These are phyloP conservation scores for Lasiodiplodia gonubiensis DNA, from an alignment of 2,329 filamentous ascomycete genomes.

Conservation along the genomic window DNA sequence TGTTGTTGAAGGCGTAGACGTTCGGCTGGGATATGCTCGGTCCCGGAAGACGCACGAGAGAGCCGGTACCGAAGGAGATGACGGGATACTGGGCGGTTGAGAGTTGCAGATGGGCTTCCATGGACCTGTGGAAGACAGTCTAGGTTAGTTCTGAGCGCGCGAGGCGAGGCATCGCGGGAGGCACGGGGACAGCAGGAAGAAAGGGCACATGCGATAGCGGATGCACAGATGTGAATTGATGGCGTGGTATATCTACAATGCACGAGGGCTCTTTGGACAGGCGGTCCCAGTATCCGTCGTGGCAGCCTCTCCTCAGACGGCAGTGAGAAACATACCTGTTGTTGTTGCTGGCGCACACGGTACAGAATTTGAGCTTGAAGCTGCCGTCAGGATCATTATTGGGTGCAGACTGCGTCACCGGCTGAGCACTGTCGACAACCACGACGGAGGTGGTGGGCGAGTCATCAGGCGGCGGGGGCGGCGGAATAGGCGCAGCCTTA, in stretches of 20 bases:
- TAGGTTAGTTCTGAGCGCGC: conserved; percentile 32
- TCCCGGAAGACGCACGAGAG: conserved; percentile 88
- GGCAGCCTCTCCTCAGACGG: neutral
- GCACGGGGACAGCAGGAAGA: conserved; percentile 2
- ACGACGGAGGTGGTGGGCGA: conserved; percentile 40
- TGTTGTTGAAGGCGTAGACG: conserved; percentile 97
- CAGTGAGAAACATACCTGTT: conserved; percentile 70
- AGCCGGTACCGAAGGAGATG: conserved; percentile 96
- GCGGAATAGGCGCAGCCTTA: conserved; percentile 51
- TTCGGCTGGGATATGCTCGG: conserved; percentile 92
- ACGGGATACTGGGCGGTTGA: conserved; percentile 86
- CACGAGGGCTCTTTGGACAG: neutral
- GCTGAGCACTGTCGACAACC: conserved; percentile 37
- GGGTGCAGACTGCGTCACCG: conserved; percentile 29
- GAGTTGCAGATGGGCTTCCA: conserved; percentile 97
- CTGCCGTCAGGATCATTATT: conserved; percentile 50
- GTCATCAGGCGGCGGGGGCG: conserved; percentile 53
- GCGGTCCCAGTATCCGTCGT: conserved; percentile 6
- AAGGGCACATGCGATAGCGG: conserved; percentile 17
- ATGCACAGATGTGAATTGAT: conserved; percentile 25
- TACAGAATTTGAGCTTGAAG: conserved; percentile 97
- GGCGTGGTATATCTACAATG: conserved; percentile 17
- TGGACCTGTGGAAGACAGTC: conserved; percentile 64
- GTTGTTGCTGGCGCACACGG: conserved; percentile 98
- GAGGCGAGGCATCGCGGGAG: neutral